Percentiles rank a stretch among this genome's conserved stretches.
These are phyloP conservation scores for Pleurostoma richardsiae DNA, from an alignment of 2,329 filamentous ascomycete species.

Conservation along the genomic window DNA sequence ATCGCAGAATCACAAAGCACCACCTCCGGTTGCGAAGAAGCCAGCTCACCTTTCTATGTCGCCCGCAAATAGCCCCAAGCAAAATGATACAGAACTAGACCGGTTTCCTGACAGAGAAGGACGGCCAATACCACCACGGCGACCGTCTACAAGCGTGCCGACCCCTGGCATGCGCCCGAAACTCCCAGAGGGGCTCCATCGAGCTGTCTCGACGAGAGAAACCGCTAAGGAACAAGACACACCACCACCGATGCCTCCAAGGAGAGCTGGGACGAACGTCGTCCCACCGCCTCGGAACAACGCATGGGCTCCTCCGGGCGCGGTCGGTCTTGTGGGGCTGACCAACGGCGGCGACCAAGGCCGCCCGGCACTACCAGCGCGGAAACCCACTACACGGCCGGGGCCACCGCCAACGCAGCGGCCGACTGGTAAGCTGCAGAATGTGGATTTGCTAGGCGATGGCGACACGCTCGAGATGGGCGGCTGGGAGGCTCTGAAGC, in stretches of 20 bases:
- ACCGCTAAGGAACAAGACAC: neutral
- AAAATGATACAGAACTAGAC: constrained; percentile 7
- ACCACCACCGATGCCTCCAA: constrained; percentile 8
- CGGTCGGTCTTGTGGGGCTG: constrained; percentile 6
- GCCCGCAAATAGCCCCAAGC: constrained; percentile 18
- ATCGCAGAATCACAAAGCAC: constrained; percentile 32
- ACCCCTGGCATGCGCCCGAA: constrained; percentile 1
- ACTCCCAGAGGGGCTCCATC: constrained; percentile 5
- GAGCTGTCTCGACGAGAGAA: constrained; percentile 7
- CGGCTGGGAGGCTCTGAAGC: constrained; percentile 52
- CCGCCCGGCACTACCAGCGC: constrained; percentile 11
- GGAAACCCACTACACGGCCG: constrained; percentile 7
- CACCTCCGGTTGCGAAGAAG: constrained; percentile 60
- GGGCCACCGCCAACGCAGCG: constrained; percentile 1
- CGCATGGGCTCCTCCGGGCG: constrained; percentile 8
- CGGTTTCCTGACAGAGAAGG: constrained; percentile 10
- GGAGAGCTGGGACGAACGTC: constrained; percentile 5
- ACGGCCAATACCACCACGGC: constrained; percentile 17
- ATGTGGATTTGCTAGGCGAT: constrained; percentile 40
- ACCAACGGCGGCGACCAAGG: constrained; percentile 11
- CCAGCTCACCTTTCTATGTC: constrained; percentile 46
- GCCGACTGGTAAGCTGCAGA: constrained; percentile 13
- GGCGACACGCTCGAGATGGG: constrained; percentile 40
- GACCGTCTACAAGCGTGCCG: constrained; percentile 11
- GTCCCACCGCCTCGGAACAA: constrained; percentile 1